phyloP scores from a whole-genome alignment of 176 grass and related monocot species.

The Ensete glaucum region DNA sequence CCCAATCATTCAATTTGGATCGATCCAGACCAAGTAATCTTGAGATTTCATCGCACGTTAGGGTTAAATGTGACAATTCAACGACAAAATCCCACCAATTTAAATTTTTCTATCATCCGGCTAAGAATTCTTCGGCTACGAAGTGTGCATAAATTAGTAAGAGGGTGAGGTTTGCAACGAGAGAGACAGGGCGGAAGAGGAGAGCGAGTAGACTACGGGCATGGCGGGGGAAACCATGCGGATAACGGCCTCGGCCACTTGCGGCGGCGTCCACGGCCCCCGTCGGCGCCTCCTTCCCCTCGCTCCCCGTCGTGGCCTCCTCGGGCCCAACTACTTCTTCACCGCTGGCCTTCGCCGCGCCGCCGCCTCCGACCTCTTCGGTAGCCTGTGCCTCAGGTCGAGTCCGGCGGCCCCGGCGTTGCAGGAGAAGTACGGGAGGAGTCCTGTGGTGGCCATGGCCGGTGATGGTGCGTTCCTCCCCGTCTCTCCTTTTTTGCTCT shows the following conservation, averaged over 20 bases:
- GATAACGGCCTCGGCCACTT: slow-evolving; percentile 22
- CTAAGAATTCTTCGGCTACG: not conserved
- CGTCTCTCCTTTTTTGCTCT: not conserved
- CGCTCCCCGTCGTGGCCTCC: slow-evolving; percentile 43
- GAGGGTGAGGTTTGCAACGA: not conserved
- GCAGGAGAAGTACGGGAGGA: slow-evolving; percentile 29
- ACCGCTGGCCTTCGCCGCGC: slow-evolving; percentile 26
- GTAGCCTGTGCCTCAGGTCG: slow-evolving; percentile 22
- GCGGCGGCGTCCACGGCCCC: slow-evolving; percentile 15
- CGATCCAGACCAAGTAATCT: not conserved
- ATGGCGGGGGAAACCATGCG: slow-evolving; percentile 61
- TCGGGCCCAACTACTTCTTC: slow-evolving; percentile 27
- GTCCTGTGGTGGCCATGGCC: slow-evolving; percentile 69
- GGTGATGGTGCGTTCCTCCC: slow-evolving; percentile 37
- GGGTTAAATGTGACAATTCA: no score
- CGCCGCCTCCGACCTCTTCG: slow-evolving; percentile 23
- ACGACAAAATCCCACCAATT: no score
- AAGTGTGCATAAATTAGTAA: not conserved
- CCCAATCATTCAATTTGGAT: no score
- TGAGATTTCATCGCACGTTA: not conserved
- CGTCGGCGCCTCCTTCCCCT: slow-evolving; percentile 29
- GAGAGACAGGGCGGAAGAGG: not conserved
- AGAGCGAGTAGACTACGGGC: not conserved
- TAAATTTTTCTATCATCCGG: no score
- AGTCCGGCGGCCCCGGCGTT: not conserved